phyloP scores from a whole-genome alignment of 352 stramenopile genomes.

The Phytophthora tentaculata region DNA sequence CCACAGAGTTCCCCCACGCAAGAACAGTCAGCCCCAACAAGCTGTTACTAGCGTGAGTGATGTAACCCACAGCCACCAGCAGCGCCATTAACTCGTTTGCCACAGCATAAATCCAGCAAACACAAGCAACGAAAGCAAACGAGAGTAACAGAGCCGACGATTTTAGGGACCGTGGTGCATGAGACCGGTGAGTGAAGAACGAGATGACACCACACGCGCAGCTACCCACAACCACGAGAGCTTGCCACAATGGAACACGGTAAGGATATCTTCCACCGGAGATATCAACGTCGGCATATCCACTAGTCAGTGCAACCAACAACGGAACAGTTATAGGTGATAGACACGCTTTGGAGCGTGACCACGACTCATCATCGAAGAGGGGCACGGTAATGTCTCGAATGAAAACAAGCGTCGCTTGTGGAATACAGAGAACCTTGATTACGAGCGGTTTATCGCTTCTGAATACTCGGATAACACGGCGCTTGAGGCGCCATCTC shows the following conservation, averaged over 20 bases:
- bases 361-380: conserved; percentile 76
- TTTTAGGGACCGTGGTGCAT: conserved; percentile 52
- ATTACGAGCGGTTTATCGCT: conserved; percentile 49
- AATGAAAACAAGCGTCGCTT: conserved; percentile 53
- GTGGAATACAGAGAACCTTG: conserved; percentile 61
- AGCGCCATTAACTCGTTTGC: conserved; percentile 88
- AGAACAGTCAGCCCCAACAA: conserved; percentile 82
- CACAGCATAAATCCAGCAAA: conserved; percentile 93
- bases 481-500: conserved; percentile 67
- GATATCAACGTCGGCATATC: conserved; percentile 36
- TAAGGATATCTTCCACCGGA: conserved; percentile 25
- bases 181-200: conserved; percentile 70
- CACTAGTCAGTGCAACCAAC: conserved; percentile 80
- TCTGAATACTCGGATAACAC: conserved; percentile 49
- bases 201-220: conserved; percentile 70
- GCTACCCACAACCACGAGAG: conserved; percentile 31
- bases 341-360: conserved; percentile 83
- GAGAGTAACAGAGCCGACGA: conserved; percentile 64
- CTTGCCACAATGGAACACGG: conserved; percentile 52
- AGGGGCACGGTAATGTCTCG: conserved; percentile 78
- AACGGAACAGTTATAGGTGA: conserved; percentile 85
- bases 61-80: conserved; percentile 74
- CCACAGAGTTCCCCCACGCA: conserved; percentile 86
- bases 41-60: conserved; percentile 80
- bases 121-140: conserved; percentile 82